These are phyloP conservation scores for Mycena belliarum DNA, from an alignment of 768 basidiomycete genomes.

Conservation along the genomic window DNA sequence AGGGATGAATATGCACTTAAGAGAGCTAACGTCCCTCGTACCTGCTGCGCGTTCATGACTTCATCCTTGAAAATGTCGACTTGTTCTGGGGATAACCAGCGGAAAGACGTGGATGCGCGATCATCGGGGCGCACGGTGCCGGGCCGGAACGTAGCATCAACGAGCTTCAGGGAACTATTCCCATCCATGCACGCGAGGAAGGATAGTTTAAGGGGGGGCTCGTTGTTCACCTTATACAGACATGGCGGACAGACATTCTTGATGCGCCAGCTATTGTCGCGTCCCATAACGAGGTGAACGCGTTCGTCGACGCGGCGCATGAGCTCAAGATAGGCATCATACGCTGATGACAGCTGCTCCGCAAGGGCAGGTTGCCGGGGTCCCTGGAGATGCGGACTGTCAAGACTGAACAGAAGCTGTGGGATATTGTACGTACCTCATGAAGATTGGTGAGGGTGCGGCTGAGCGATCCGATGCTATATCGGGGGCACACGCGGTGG, in stretches of 20 bases:
- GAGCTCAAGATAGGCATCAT: conserved; percentile 6
- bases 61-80: conserved; percentile 18
- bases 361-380: background rate
- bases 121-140: conserved; percentile 6
- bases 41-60: conserved; percentile 6
- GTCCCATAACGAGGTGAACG: background rate
- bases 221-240: background rate
- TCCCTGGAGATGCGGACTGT: background rate
- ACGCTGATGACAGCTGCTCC: background rate
- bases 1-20: no score
- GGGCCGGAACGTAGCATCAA: background rate
- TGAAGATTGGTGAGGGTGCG: conserved; percentile 22
- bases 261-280: background rate
- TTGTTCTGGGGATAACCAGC: conserved; percentile 4
- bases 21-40: background rate
- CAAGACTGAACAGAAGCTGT: background rate
- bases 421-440: conserved; percentile 1
- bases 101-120: background rate
- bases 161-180: conserved; percentile 3
- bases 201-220: background rate
- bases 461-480: conserved; percentile 24
- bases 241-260: conserved; percentile 2
- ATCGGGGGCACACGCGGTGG: conserved; percentile 25
- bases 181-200: conserved; percentile 6
- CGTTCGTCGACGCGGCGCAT: background rate